Percentiles rank a stretch among this genome's conserved stretches.
phyloP scores from a whole-genome alignment of 2,329 filamentous ascomycete species.

The Leptodontidium sp. region DNA sequence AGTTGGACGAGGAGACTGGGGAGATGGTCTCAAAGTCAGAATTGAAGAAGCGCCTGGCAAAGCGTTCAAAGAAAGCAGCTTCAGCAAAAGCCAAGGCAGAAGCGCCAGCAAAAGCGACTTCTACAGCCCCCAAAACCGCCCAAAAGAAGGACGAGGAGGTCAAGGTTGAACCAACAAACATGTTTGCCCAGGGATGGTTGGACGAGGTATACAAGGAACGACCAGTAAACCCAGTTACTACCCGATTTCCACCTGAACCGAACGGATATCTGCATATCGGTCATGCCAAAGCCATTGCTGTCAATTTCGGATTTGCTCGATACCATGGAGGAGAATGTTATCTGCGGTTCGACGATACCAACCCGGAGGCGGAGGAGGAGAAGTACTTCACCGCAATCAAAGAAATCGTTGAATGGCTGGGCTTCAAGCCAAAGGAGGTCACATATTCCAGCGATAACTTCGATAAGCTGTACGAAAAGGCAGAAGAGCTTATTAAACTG shows the following conservation, averaged over 20 bases:
- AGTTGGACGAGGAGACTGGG: slow-evolving; percentile 70
- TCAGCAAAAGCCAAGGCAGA: slow-evolving; percentile 61
- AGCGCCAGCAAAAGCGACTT: slow-evolving; percentile 41
- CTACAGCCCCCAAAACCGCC: slow-evolving; percentile 41
- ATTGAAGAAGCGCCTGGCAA: slow-evolving; percentile 67
- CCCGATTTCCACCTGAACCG: slow-evolving; percentile 84
- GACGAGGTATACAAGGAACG: slow-evolving; percentile 75
- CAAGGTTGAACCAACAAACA: slow-evolving; percentile 50
- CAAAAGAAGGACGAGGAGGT: slow-evolving; percentile 48
- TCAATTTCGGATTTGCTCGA: slow-evolving; percentile 95
- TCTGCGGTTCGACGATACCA: slow-evolving; percentile 91
- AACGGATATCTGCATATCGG: slow-evolving; percentile 95
- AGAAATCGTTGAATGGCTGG: slow-evolving; percentile 85
- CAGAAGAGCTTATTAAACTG: slow-evolving; percentile 80
- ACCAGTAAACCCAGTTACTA: slow-evolving; percentile 68
- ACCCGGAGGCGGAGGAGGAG: slow-evolving; percentile 92
- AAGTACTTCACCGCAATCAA: slow-evolving; percentile 89
- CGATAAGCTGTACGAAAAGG: slow-evolving; percentile 82
- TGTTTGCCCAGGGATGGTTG: slow-evolving; percentile 84
- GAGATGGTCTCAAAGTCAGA: slow-evolving; percentile 72
- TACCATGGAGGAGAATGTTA: slow-evolving; percentile 79
- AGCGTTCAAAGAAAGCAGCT: slow-evolving; percentile 64
- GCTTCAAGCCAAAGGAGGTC: slow-evolving; percentile 77
- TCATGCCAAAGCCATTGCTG: slow-evolving; percentile 92
- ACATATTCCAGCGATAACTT: slow-evolving; percentile 94